A percentile compares a stretch with the other conserved stretches of the same genome.
phyloP scores from a whole-genome alignment of 2,329 filamentous ascomycete genomes.

The Monosporascus sp. region DNA sequence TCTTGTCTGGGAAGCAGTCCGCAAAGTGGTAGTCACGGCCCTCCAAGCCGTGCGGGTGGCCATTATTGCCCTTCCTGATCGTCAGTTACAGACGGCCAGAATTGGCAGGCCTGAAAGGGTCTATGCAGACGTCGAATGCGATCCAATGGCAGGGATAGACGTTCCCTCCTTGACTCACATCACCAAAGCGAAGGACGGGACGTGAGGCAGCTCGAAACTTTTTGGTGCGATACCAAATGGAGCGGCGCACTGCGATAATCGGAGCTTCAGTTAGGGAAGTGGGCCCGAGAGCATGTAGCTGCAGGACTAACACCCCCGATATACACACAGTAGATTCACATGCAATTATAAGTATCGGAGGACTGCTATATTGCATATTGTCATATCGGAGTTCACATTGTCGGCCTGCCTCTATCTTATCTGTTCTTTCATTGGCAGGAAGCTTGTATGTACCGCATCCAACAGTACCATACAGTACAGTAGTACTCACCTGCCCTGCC shows the following conservation, averaged over 20 bases:
- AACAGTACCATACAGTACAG: too few species aligned
- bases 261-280: slow-evolving; percentile 7
- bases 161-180: slow-evolving; percentile 15
- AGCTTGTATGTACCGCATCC: too few species aligned
- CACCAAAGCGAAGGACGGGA: slow-evolving; percentile 5
- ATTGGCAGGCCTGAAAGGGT: slow-evolving; percentile 15
- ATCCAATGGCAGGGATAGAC: slow-evolving; percentile 17
- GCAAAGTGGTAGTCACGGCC: slow-evolving; percentile 15
- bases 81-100: slow-evolving; percentile 20
- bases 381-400: too few species aligned
- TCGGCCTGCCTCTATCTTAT: too few species aligned
- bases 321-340: too few species aligned
- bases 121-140: slow-evolving; percentile 4
- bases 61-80: slow-evolving; percentile 20
- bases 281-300: too few species aligned
- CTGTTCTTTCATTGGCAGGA: too few species aligned
- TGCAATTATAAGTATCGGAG: too few species aligned
- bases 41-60: slow-evolving; percentile 25
- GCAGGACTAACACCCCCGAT: too few species aligned
- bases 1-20: slow-evolving; percentile 12
- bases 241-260: slow-evolving; percentile 16
- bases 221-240: slow-evolving; percentile 3
- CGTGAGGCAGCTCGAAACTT: not conserved
- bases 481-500: too few species aligned
- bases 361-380: too few species aligned